These are phyloP conservation scores for Russula brevipes DNA, from an alignment of 768 basidiomycete genomes.

Conservation along the genomic window DNA sequence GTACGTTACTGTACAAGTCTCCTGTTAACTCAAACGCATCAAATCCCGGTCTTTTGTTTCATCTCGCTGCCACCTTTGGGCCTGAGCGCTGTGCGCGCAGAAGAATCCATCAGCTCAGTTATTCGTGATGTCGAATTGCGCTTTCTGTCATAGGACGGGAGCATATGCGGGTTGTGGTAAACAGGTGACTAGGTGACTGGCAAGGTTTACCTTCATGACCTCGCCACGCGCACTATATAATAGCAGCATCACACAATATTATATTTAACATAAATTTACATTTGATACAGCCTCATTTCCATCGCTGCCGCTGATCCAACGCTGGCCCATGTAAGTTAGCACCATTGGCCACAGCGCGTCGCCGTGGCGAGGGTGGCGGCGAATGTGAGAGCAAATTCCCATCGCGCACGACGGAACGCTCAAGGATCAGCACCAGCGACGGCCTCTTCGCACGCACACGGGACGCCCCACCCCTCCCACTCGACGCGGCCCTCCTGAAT, in stretches of 20 bases:
- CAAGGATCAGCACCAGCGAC: background rate
- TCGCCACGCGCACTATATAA: background rate
- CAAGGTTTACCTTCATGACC: too few relatives aligned
- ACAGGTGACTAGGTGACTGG: too few relatives aligned
- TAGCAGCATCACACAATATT: background rate
- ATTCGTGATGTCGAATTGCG: too few relatives aligned
- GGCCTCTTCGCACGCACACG: conserved; percentile 31
- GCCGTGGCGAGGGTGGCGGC: background rate
- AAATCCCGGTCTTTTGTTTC: background rate
- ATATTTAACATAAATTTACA: background rate
- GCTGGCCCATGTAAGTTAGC: background rate
- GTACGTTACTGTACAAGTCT: conserved; percentile 14
- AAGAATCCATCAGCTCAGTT: too few relatives aligned
- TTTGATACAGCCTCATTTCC: background rate
- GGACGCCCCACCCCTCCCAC: conserved; percentile 63
- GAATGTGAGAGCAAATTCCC: too few relatives aligned
- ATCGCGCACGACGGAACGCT: too few relatives aligned
- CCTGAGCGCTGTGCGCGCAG: too few relatives aligned
- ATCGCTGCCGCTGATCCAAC: background rate
- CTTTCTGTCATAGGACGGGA: too few relatives aligned
- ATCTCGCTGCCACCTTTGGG: too few relatives aligned
- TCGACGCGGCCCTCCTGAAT: conserved; percentile 66
- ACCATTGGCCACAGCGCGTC: background rate
- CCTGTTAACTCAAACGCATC: background rate
- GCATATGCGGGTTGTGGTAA: too few relatives aligned